Evolutionary conservation across 2,329 filamentous ascomycete genomes (phyloP).

Genomic region (Coniochaeta hoffmannii): DNA sequence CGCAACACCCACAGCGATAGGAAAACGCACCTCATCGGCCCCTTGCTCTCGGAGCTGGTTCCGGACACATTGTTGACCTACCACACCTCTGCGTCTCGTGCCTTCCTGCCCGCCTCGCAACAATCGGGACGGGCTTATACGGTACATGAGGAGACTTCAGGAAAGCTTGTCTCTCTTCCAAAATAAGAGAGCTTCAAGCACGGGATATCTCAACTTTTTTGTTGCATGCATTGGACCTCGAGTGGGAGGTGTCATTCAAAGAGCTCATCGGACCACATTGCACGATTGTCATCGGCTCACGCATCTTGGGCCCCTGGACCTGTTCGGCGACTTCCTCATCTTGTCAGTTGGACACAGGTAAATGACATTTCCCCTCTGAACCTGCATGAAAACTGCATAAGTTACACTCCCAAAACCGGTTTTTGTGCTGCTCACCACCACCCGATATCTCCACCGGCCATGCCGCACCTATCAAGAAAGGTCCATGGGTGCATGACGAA

Average conservation of each 20-base stretch:
- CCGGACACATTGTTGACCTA: no score
- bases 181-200: no score
- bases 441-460: slow-evolving; percentile 11
- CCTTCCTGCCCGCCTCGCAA: no score
- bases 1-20: not conserved
- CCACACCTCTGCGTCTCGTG: no score
- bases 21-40: not conserved
- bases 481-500: not conserved
- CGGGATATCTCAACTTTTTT: no score
- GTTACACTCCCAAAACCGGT: slow-evolving; percentile 20
- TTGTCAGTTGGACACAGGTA: not conserved
- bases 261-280: not conserved
- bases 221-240: not conserved
- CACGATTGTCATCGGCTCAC: not conserved
- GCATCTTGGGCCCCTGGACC: not conserved
- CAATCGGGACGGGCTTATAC: no score
- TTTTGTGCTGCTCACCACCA: slow-evolving; percentile 16
- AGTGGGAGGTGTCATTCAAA: not conserved
- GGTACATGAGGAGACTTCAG: no score
- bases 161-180: no score
- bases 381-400: slow-evolving; percentile 20
- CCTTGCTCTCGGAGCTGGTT: no score
- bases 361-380: slow-evolving; percentile 7
- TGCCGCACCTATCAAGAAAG: slow-evolving; percentile 14
- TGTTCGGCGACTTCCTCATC: not conserved